phyloP scores from a whole-genome alignment of 2,329 filamentous ascomycete species.

The Fusarium temperatum region DNA sequence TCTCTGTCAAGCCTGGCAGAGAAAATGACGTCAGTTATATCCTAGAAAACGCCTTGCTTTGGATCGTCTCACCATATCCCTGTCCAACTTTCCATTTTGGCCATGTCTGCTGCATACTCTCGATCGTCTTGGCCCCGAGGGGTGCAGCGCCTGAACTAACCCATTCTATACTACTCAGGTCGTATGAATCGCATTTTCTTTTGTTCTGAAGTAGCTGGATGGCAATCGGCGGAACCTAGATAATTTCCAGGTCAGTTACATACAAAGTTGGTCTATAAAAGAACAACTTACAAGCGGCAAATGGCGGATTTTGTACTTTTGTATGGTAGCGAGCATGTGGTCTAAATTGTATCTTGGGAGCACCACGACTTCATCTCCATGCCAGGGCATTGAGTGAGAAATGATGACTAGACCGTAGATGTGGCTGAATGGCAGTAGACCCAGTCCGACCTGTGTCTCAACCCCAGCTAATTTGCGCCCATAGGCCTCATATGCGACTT shows the following conservation, averaged over 20 bases:
- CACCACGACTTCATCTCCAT: neutral
- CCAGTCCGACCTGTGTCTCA: conserved; percentile 62
- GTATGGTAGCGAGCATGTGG: neutral
- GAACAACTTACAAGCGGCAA: neutral
- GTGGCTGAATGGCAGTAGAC: conserved; percentile 80
- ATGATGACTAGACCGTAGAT: conserved; percentile 53
- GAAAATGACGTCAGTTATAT: neutral
- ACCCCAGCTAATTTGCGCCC: neutral
- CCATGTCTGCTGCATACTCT: neutral
- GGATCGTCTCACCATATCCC: neutral
- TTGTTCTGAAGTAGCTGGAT: neutral
- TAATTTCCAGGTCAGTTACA: accelerated
- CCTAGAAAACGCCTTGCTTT: no score
- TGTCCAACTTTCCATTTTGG: neutral
- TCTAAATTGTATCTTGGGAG: neutral
- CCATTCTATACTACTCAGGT: neutral
- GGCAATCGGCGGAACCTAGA: neutral
- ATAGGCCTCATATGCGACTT: neutral
- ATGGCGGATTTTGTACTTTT: neutral
- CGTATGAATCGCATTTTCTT: neutral
- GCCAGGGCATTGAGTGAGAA: neutral
- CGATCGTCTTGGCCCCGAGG: neutral
- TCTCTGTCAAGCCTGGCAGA: neutral
- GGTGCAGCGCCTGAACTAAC: neutral
- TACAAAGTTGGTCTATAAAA: accelerated